Conservation (phyloP, 208 protist genomes). For the Endotrypanum monterogeii region DNA sequence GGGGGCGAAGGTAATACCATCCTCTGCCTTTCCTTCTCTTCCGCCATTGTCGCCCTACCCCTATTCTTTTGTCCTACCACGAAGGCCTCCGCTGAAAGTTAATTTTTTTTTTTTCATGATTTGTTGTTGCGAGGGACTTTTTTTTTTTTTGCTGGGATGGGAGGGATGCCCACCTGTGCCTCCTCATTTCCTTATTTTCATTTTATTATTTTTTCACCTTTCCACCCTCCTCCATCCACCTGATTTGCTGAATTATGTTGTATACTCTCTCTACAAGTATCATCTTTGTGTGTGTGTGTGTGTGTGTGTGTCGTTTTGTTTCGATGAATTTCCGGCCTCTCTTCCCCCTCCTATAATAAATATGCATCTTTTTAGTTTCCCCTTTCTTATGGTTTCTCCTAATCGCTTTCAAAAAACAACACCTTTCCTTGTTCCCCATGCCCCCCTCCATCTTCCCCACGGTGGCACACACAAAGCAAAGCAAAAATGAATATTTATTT, state of each 20-base stretch:
- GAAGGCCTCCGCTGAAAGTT: not conserved
- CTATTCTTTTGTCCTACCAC: not conserved
- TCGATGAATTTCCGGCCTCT: not conserved
- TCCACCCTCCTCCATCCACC: not conserved
- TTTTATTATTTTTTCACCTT: slow-evolving; percentile 6
- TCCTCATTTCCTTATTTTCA: slow-evolving; percentile 15
- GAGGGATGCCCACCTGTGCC: not conserved
- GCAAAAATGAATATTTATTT: too few relatives aligned
- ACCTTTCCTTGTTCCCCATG: too few relatives aligned
- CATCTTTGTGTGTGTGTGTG: not conserved
- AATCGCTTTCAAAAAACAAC: too few relatives aligned
- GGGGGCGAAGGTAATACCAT: not conserved
- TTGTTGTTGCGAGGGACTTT: too few relatives aligned
- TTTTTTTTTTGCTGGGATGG: not conserved
- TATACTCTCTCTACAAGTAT: not conserved
- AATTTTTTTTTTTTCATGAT: not conserved
- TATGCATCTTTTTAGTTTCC: not conserved
- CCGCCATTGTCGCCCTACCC: too few relatives aligned
- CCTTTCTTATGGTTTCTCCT: not conserved
- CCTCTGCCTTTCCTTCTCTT: not conserved
- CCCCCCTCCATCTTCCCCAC: too few relatives aligned
- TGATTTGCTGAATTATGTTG: not conserved
- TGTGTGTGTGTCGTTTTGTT: not conserved
- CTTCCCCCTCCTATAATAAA: not conserved
- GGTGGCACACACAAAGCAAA: too few relatives aligned